These are phyloP conservation scores for Arabidopsis arenosa DNA, from an alignment of 345 rosid genomes.

Conservation along the genomic window DNA sequence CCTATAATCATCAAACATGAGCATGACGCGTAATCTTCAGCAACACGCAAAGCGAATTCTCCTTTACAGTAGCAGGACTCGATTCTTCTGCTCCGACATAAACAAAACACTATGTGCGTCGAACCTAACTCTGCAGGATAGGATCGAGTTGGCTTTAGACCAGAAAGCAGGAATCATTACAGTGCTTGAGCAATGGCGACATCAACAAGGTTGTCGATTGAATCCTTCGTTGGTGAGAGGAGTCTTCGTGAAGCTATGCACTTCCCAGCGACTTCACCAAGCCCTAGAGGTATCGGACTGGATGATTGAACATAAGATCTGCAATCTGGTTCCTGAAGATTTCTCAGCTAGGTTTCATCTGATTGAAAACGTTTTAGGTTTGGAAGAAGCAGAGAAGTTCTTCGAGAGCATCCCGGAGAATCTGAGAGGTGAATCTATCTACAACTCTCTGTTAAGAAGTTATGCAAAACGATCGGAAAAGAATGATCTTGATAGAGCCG, in stretches of 20 bases:
- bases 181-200: constrained; percentile 25
- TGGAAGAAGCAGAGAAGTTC: constrained; percentile 22
- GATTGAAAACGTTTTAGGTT: neutral
- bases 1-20: no score
- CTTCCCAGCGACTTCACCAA: neutral
- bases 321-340: neutral
- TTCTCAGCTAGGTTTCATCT: neutral
- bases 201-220: constrained; percentile 3
- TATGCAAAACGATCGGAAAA: neutral
- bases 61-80: no score
- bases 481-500: neutral
- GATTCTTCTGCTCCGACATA: no score
- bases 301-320: constrained; percentile 8
- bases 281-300: constrained; percentile 19
- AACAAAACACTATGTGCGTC: no score
- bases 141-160: no score
- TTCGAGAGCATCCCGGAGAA: constrained; percentile 19
- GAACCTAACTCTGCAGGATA: no score
- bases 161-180: neutral
- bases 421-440: constrained; percentile 1
- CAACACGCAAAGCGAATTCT: no score
- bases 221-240: neutral
- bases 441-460: neutral
- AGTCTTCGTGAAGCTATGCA: neutral
- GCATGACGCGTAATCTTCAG: no score